Conservation (phyloP, 257 asterid genomes). For the Gentiana straminea region DNA sequence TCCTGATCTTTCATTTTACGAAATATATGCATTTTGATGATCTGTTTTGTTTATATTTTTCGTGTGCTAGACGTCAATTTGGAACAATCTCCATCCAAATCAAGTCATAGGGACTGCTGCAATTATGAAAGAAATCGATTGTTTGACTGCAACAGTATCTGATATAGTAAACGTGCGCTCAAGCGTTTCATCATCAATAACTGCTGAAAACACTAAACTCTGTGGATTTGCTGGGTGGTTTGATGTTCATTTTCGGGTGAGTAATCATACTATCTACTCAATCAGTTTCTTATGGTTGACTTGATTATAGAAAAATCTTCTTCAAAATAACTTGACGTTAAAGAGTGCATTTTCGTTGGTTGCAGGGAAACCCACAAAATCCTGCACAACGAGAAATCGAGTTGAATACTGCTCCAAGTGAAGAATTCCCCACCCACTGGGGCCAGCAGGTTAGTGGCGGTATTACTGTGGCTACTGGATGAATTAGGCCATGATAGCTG, state of each 20-base stretch:
- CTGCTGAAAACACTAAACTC: conserved; percentile 46
- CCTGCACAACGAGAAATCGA: conserved; percentile 71
- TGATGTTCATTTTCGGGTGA: conserved; percentile 95
- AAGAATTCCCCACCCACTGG: conserved; percentile 74
- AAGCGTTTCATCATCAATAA: conserved; percentile 56
- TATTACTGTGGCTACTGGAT: neutral
- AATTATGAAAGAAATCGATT: conserved; percentile 73
- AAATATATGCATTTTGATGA: neutral
- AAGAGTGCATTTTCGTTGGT: neutral
- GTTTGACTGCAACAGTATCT: conserved; percentile 46
- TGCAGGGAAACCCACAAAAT: conserved; percentile 52
- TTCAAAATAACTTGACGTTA: neutral
- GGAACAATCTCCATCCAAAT: conserved; percentile 82
- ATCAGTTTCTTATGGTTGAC: neutral
- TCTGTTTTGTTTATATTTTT: neutral
- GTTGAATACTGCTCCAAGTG: conserved; percentile 79
- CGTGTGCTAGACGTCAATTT: conserved; percentile 50
- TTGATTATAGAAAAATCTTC: neutral
- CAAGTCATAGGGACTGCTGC: conserved; percentile 77
- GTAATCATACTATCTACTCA: conserved; percentile 6
- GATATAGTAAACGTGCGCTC: conserved; percentile 50
- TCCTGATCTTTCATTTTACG: too few species aligned
- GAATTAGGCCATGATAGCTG: too few species aligned
- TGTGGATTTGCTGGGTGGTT: conserved; percentile 98
- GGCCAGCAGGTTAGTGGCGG: conserved; percentile 78